Evolutionary conservation across 75 land plant genomes (phyloP).

Genomic region (Cupressus sempervirens): DNA sequence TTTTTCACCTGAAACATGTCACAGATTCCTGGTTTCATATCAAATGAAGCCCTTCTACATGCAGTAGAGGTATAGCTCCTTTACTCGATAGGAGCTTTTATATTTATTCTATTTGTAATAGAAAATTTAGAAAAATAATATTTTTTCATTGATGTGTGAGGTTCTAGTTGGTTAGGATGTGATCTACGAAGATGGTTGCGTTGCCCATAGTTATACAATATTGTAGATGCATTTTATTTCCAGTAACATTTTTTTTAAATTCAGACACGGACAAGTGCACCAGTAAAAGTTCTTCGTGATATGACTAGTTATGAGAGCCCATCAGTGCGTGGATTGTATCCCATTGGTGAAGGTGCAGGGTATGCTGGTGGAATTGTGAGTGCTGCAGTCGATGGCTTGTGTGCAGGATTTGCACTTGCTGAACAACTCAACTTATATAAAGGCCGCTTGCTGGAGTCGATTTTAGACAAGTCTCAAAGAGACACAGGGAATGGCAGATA

Average conservation of each 20-base stretch:
- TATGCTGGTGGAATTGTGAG: slow-evolving; percentile 98
- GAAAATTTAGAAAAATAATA: background rate
- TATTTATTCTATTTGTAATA: background rate
- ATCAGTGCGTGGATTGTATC: slow-evolving; percentile 70
- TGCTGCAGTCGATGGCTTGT: slow-evolving; percentile 98
- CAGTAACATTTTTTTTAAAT: slow-evolving; percentile 10
- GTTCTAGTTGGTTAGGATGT: background rate
- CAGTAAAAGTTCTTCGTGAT: slow-evolving; percentile 66
- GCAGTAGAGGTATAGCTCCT: slow-evolving; percentile 78
- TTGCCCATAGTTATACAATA: background rate
- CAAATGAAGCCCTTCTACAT: slow-evolving; percentile 82
- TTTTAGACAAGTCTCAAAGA: slow-evolving; percentile 48
- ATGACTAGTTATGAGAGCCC: slow-evolving; percentile 67
- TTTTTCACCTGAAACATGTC: background rate
- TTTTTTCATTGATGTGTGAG: background rate
- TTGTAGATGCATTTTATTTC: background rate
- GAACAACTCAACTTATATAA: slow-evolving; percentile 39
- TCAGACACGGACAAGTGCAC: slow-evolving; percentile 96
- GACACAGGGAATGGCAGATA: slow-evolving; percentile 45
- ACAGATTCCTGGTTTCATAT: slow-evolving; percentile 92
- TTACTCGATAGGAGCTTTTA: background rate
- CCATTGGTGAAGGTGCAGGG: slow-evolving; percentile 97
- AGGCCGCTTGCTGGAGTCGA: slow-evolving; percentile 35
- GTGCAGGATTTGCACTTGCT: slow-evolving; percentile 81
- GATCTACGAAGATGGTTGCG: background rate